phyloP scores from a whole-genome alignment of 129 eudicot species.

The Lonicera japonica region DNA sequence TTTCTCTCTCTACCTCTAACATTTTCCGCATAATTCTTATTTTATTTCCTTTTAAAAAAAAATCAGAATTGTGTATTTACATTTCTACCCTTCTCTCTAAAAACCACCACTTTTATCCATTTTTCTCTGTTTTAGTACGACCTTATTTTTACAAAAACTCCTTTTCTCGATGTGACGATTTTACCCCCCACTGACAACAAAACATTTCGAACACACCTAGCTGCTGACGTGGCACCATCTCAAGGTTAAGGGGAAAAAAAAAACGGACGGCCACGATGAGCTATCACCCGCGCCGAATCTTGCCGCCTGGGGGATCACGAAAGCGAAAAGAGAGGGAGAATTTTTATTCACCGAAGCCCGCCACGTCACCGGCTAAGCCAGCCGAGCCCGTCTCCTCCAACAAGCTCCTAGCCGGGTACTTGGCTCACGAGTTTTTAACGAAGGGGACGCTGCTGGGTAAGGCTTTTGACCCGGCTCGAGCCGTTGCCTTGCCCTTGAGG shows the following conservation, averaged over 20 bases:
- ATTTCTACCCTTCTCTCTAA: not conserved
- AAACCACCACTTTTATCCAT: not conserved
- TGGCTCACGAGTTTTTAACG: slow-evolving; percentile 61
- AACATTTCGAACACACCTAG: not conserved
- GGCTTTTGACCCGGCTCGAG: slow-evolving; percentile 40
- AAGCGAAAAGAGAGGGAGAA: slow-evolving; percentile 51
- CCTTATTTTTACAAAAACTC: not conserved
- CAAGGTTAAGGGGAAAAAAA: too few relatives aligned
- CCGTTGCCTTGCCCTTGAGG: slow-evolving; percentile 24
- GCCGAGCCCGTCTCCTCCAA: slow-evolving; percentile 25
- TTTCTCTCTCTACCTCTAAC: not conserved
- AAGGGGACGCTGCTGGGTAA: slow-evolving; percentile 57
- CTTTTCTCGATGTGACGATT: slow-evolving; percentile 1
- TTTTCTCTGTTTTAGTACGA: not conserved
- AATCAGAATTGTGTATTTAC: not conserved
- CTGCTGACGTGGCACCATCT: slow-evolving; percentile 27
- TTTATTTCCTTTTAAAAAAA: not conserved
- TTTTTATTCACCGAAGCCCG: slow-evolving; percentile 30
- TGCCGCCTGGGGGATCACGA: slow-evolving; percentile 34
- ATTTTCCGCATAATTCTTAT: not conserved
- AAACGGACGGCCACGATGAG: slow-evolving; percentile 39
- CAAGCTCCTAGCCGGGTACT: slow-evolving; percentile 59
- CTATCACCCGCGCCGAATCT: slow-evolving; percentile 26
- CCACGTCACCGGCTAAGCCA: slow-evolving; percentile 14
- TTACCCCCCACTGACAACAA: not conserved